Percentiles rank a stretch among this genome's conserved stretches.
phyloP scores from a whole-genome alignment of 768 basidiomycete genomes.

The Sporobolomyces pararoseus region DNA sequence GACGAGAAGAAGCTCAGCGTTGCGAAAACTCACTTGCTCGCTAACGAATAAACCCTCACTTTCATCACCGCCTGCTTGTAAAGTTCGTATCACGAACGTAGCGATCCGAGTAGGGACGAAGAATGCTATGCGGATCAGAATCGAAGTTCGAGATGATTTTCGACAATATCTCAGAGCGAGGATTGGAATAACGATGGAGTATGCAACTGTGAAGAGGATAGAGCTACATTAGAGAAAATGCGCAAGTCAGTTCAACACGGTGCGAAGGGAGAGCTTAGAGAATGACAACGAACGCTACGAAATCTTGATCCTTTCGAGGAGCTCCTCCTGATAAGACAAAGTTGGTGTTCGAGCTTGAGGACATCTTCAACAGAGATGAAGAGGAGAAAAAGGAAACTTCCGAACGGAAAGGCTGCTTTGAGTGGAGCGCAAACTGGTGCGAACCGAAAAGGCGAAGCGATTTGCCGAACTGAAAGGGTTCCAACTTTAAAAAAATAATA shows the following conservation, averaged over 20 bases:
- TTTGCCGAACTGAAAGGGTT: background rate
- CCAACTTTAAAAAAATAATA: too few species aligned
- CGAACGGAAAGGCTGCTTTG: background rate
- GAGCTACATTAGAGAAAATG: background rate
- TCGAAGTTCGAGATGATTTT: background rate
- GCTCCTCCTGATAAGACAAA: conserved; percentile 24
- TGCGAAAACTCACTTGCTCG: conserved; percentile 20
- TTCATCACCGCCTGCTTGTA: conserved; percentile 45
- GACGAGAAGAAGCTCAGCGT: too few species aligned
- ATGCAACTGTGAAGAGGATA: conserved; percentile 24
- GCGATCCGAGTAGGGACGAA: conserved; percentile 14
- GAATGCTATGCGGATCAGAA: conserved; percentile 15
- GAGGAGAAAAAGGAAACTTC: background rate
- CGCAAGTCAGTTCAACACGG: background rate
- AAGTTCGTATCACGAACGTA: conserved; percentile 22
- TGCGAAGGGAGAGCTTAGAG: background rate
- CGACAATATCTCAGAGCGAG: too few species aligned
- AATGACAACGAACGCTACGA: conserved; percentile 31
- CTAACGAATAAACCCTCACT: conserved; percentile 6
- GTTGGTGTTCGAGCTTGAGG: background rate
- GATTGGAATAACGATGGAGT: background rate
- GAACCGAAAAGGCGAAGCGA: conserved; percentile 11
- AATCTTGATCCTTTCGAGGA: conserved; percentile 14
- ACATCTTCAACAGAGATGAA: background rate
- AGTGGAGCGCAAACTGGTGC: background rate